These are phyloP conservation scores for Mariannaea elegans DNA, from an alignment of 2,329 filamentous ascomycete species.

Conservation along the genomic window DNA sequence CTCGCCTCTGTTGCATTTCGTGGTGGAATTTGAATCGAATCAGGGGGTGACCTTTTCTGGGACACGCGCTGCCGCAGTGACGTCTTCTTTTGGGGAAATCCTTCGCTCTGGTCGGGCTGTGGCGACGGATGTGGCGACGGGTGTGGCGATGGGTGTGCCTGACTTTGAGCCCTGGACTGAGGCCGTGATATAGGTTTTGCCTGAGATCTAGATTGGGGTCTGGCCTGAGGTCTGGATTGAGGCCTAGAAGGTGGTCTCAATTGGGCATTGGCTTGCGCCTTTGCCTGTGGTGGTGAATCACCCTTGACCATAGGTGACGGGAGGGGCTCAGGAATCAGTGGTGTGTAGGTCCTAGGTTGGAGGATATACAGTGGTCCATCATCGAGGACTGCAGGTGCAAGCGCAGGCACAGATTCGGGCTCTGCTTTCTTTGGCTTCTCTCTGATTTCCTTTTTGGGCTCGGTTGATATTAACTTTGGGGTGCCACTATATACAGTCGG, in stretches of 20 bases:
- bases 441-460: constrained; percentile 1
- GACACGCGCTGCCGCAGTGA: constrained; percentile 65
- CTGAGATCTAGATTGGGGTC: neutral
- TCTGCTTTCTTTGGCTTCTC: neutral
- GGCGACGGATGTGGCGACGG: too few relatives aligned
- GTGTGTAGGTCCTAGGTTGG: constrained; percentile 67
- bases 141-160: neutral
- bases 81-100: constrained; percentile 47
- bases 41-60: constrained; percentile 60
- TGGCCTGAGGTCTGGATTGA: constrained; percentile 30
- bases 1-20: constrained; percentile 34
- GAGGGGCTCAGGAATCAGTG: constrained; percentile 56
- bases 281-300: constrained; percentile 18
- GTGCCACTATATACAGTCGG: constrained; percentile 15
- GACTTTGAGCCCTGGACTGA: constrained; percentile 23
- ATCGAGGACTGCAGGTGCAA: constrained; percentile 16
- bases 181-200: constrained; percentile 26
- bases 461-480: constrained; percentile 7
- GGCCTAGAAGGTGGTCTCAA: constrained; percentile 13
- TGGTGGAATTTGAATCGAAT: constrained; percentile 63
- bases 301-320: constrained; percentile 56
- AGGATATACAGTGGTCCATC: constrained; percentile 61
- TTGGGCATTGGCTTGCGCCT: constrained; percentile 1
- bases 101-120: constrained; percentile 16
- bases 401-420: neutral